Conservation (phyloP, 2,329 filamentous ascomycete genomes). For the Aphanocladium album region DNA sequence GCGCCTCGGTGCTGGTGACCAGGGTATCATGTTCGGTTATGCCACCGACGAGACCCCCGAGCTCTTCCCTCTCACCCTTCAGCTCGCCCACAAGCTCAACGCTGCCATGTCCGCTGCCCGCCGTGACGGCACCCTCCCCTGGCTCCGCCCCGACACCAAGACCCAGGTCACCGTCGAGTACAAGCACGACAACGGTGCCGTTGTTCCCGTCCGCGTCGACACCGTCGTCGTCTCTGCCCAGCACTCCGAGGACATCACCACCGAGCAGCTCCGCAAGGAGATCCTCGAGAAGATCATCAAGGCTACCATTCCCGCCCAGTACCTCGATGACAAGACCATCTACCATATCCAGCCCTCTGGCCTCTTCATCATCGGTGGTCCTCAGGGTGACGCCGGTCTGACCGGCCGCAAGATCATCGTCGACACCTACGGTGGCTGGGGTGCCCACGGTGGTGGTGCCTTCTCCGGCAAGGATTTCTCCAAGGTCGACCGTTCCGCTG, state of each 20-base stretch:
- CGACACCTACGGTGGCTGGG: slow-evolving; percentile 99
- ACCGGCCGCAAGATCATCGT: slow-evolving; percentile 99
- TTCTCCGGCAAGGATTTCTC: slow-evolving; percentile 99
- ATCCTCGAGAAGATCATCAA: slow-evolving; percentile 97
- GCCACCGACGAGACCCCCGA: slow-evolving; percentile 98
- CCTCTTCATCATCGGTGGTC: slow-evolving; percentile 97
- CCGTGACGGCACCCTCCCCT: slow-evolving; percentile 79
- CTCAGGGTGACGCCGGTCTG: slow-evolving; percentile 96
- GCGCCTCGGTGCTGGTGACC: slow-evolving; percentile 97
- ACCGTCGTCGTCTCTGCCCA: slow-evolving; percentile 96
- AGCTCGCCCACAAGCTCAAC: slow-evolving; percentile 96
- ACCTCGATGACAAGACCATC: slow-evolving; percentile 86
- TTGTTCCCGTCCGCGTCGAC: slow-evolving; percentile 88
- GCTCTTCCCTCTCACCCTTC: slow-evolving; percentile 88
- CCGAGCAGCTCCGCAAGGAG: slow-evolving; percentile 88
- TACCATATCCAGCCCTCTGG: slow-evolving; percentile 99
- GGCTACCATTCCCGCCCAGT: slow-evolving; percentile 85
- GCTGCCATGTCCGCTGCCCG: slow-evolving; percentile 87
- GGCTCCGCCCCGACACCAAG: slow-evolving; percentile 98
- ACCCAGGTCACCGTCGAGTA: slow-evolving; percentile 99
- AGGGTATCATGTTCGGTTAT: slow-evolving; percentile 99
- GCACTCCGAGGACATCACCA: slow-evolving; percentile 82
- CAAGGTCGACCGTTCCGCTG: slow-evolving; percentile 98
- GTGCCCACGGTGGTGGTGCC: slow-evolving; percentile 98
- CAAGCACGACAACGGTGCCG: slow-evolving; percentile 90